phyloP scores from a whole-genome alignment of 768 basidiomycete species.

The Lactifluus subvellereus region DNA sequence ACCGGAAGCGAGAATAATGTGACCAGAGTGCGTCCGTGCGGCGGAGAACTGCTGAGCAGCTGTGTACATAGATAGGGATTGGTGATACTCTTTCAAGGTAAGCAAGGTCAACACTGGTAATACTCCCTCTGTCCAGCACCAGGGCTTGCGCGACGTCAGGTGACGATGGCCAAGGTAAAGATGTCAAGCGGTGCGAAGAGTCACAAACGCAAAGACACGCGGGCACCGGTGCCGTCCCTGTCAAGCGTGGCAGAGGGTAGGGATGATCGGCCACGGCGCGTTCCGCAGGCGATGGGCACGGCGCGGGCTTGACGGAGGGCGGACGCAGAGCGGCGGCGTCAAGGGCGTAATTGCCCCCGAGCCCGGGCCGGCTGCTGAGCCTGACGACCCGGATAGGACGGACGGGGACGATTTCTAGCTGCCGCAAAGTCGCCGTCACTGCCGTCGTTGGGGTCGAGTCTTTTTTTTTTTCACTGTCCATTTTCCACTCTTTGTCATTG shows the following conservation, averaged over 20 bases:
- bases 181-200: constrained; percentile 33
- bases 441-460: neutral
- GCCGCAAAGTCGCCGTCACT: too few species aligned
- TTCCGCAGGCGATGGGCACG: constrained; percentile 63
- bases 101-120: too few species aligned
- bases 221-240: constrained; percentile 25
- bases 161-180: constrained; percentile 20
- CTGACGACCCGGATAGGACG: constrained; percentile 29
- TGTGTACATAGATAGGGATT: too few species aligned
- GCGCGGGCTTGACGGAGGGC: constrained; percentile 73
- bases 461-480: neutral
- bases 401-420: neutral
- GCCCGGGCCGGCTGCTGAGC: neutral
- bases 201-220: constrained; percentile 36
- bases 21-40: too few species aligned
- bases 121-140: too few species aligned
- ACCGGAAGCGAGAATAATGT: neutral
- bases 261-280: constrained; percentile 24
- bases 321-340: constrained; percentile 82
- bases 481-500: neutral
- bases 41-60: too few species aligned
- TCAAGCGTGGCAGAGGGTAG: constrained; percentile 19
- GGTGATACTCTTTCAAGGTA: too few species aligned
- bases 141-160: too few species aligned
- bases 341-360: constrained; percentile 51